Evolutionary conservation across 371 early-diverging fungal species (phyloP), one percentile per base, ranked within the genome.

Genomic region (Haplosporangium sp.): DNA sequence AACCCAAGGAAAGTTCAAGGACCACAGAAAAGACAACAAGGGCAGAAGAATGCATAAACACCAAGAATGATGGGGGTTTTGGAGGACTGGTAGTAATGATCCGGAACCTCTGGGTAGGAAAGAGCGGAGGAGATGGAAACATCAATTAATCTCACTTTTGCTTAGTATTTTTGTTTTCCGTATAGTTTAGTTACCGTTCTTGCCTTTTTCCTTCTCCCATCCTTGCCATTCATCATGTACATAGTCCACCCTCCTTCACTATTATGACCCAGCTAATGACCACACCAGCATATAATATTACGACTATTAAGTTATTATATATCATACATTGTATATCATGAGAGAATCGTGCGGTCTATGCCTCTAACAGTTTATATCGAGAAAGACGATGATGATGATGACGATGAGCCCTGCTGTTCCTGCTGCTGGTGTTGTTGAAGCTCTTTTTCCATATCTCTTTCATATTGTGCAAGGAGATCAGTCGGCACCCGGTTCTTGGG

Each of bases 51-150:
- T 14, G 9, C 13, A 16, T 20, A 37, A 42, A 23, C 8, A 40
- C 7, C 16, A 46, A 64, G 47, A 42, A 51, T n/a, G 36, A 52
- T 6, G 68, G 55, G 2, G 51, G 41, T 2, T 61, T 69, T 56
- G 64, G 65, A 13, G 70, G 65, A 40, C 51, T 75, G n/a, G 54
- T 75, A 14, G 47, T 54, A 18, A 65, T 75, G 58, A 55, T 75
- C 21, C 56, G 52, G n/a, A 40, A 54, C 0, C 67, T 75, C 20
- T 75, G 70, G 70, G 62, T 67, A 5, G 60, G 60, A 5, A 59
- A 46, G 16, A 43, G 46, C 10, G 61, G 53, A 13, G 65, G 66
- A 10, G 62, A 58, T 14, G 53, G 54, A 1, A 16, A 36, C 18
- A 48, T 55, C 6, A 42, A 62, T 53, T 62, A 38, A 20, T 36